phyloP scores from a whole-genome alignment of 169 alveolate species.

The Plasmodium vinckei region DNA sequence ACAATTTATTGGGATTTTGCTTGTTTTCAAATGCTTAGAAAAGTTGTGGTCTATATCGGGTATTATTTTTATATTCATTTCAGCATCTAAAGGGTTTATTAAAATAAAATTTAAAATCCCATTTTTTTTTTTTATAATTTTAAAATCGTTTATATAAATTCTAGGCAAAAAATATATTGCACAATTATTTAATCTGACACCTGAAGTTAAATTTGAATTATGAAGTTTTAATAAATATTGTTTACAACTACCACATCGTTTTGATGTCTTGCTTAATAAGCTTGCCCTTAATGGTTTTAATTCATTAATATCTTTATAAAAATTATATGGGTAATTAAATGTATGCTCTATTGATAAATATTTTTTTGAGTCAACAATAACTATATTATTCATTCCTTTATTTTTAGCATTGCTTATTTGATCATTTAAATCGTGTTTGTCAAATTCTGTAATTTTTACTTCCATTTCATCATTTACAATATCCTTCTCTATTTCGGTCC shows the following conservation, averaged over 20 bases:
- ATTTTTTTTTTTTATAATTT: conserved; percentile 41
- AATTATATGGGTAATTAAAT: conserved; percentile 48
- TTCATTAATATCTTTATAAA: conserved; percentile 31
- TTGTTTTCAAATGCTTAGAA: conserved; percentile 18
- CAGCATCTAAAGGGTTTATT: conserved; percentile 51
- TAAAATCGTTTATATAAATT: conserved; percentile 65
- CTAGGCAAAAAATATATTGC: conserved; percentile 56
- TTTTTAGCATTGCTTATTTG: conserved; percentile 3
- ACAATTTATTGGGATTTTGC: conserved; percentile 39
- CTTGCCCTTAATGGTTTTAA: conserved; percentile 44
- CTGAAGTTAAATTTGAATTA: conserved; percentile 27
- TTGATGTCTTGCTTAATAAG: conserved; percentile 35
- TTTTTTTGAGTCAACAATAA: conserved; percentile 17
- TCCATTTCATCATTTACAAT: not conserved
- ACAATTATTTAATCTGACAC: conserved; percentile 32
- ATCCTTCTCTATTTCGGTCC: not conserved
- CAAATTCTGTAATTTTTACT: not conserved
- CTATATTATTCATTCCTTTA: not conserved
- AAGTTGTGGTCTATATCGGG: conserved; percentile 48
- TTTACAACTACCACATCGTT: conserved; percentile 43
- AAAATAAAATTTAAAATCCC: conserved; percentile 59
- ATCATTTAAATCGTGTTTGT: not conserved
- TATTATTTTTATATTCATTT: conserved; percentile 67
- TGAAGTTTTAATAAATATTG: conserved; percentile 55
- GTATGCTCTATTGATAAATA: conserved; percentile 42